phyloP scores from a whole-genome alignment of 2,329 filamentous ascomycete species.

The Macroventuria anomochaeta region DNA sequence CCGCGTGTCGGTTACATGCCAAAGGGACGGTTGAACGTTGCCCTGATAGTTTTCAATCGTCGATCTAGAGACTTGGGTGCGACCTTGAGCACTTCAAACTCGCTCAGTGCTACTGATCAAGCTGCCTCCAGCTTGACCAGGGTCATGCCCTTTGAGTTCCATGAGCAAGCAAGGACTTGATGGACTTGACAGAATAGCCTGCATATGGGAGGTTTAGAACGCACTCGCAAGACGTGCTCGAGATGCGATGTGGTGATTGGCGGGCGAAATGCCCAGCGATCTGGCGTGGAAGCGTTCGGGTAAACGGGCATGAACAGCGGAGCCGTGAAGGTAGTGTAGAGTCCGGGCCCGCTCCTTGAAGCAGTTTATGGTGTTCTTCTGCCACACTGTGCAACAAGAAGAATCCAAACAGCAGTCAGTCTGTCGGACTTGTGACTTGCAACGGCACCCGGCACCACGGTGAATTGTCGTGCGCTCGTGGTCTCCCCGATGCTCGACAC shows the following conservation, averaged over 20 bases:
- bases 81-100: background rate
- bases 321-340: background rate
- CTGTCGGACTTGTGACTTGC: background rate
- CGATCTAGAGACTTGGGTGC: background rate
- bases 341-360: background rate
- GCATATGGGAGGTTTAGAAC: slow-evolving; percentile 1
- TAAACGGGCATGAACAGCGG: slow-evolving; percentile 1
- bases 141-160: background rate
- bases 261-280: background rate
- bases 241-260: slow-evolving; percentile 2
- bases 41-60: background rate
- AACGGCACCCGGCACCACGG: background rate
- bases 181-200: background rate
- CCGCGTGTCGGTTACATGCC: background rate
- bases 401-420: background rate
- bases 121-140: background rate
- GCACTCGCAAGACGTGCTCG: background rate
- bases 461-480: background rate
- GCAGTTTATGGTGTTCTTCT: background rate
- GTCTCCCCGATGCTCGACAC: background rate
- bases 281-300: slow-evolving; percentile 6
- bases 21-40: background rate
- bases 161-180: slow-evolving; percentile 10
- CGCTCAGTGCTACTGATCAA: background rate
- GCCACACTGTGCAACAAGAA: slow-evolving; percentile 5